phyloP scores from a whole-genome alignment of 306 rosid species.

The Citrullus amarus region DNA sequence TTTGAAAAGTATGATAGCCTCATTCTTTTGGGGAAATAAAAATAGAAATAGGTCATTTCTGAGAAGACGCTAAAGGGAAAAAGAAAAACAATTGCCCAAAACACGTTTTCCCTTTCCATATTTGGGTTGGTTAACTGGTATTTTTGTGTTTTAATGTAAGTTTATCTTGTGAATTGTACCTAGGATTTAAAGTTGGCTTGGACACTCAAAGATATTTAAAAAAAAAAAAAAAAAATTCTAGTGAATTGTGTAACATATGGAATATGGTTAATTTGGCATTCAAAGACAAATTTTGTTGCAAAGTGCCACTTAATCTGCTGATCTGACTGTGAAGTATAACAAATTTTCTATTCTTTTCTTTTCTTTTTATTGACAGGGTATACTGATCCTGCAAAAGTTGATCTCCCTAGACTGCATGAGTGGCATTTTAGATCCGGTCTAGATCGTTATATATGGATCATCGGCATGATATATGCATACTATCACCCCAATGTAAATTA shows the following conservation, averaged over 20 bases:
- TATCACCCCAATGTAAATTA: slow-evolving; percentile 79
- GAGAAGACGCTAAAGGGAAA: background rate
- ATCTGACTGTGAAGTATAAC: slow-evolving; percentile 7
- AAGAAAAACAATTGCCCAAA: background rate
- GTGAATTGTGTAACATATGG: background rate
- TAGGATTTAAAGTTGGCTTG: too few relatives aligned
- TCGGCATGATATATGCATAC: slow-evolving; percentile 97
- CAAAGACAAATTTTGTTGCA: background rate
- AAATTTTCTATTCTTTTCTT: background rate
- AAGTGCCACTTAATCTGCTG: background rate
- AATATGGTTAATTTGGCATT: slow-evolving; percentile 2
- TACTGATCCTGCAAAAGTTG: slow-evolving; percentile 94
- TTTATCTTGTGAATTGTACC: background rate
- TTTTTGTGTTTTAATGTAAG: background rate
- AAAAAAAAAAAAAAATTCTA: too few relatives aligned
- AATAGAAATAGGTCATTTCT: background rate
- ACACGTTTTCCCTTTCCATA: background rate
- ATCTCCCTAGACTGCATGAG: slow-evolving; percentile 75
- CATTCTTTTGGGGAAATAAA: background rate
- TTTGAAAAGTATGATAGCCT: background rate
- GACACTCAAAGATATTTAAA: too few relatives aligned
- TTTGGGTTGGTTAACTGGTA: background rate
- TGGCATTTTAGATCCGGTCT: slow-evolving; percentile 99
- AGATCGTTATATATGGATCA: slow-evolving; percentile 97
- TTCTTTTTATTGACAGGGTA: slow-evolving; percentile 42